Base-by-base conservation (phyloP, 352 stramenopile species). In the Pythium brachiatum region DNA sequence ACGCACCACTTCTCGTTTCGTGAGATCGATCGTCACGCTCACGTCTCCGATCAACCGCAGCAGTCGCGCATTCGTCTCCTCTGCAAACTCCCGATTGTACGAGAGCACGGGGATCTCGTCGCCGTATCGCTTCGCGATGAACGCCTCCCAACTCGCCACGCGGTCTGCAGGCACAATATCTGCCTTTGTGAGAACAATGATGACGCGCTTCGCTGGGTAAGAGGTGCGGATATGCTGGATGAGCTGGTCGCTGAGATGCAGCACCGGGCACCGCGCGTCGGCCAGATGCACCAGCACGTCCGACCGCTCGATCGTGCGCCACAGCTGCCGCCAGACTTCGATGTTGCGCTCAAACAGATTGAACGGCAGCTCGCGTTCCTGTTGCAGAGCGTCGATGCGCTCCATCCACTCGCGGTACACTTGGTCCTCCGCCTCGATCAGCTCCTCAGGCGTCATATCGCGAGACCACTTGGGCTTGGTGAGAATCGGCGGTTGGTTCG, bases 181-280 rank as follows among this genome's bases (percentile, higher is more conserved):
- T 43, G 98, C 97, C 75, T 99, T 99, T 59, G 99, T 99, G n/a
- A 99, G 66, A n/a, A 99, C 96, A 6, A 99, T 71, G 21, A 99
- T 79, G 55, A 99, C 78, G 12, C 86, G 76, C 74, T 99, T 99
- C 66, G 64, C 69, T 15, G 78, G 77, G 15, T 74, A 72, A 0
- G 74, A 56, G 5, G 48, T 58, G 5, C 56, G 62, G 46, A 90
- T 74, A 57, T 90, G 64, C n/a, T 52, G 66, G 53, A 90, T 72
- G 36, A 94, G 57, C 31, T 68, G 79, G 44, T 92, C 79, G 32
- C 84, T 92, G 12, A 94, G 57, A 57, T 92, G 81, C 23, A 92
- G 66, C 31, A 91, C 46, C 7, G 86, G 86, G 56, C 80, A 92
- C 4, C 86, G 83, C 36, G 72, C 74, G 63, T 94, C 86, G 0